These are phyloP conservation scores for Neurospora africana DNA, from an alignment of 495 filamentous ascomycete genomes.

Conservation along the genomic window DNA sequence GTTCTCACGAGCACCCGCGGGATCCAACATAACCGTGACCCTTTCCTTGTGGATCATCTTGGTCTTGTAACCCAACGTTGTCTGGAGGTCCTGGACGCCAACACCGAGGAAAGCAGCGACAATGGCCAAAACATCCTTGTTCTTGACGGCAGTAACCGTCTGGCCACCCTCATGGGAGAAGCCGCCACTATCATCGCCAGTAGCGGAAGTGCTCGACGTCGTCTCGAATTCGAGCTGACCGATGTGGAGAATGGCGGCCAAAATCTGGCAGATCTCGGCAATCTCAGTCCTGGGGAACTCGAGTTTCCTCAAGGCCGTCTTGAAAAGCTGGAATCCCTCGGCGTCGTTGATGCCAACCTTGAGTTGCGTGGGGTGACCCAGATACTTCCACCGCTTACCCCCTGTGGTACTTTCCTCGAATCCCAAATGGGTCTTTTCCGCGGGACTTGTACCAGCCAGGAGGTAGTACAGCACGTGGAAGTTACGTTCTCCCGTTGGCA, in stretches of 20 bases:
- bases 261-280: conserved; percentile 88
- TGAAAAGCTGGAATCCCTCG: conserved; percentile 95
- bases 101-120: conserved; percentile 90
- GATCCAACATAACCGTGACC: conserved; percentile 95
- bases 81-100: conserved; percentile 66
- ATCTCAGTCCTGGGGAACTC: conserved; percentile 91
- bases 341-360: conserved; percentile 94
- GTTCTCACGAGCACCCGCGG: conserved; percentile 76
- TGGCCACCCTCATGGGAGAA: conserved; percentile 93
- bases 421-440: conserved; percentile 82
- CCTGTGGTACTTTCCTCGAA: conserved; percentile 53
- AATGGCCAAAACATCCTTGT: conserved; percentile 78
- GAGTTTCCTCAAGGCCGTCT: conserved; percentile 84
- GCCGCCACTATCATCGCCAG: conserved; percentile 84
- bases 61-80: conserved; percentile 83
- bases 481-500: conserved; percentile 90
- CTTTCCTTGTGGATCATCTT: conserved; percentile 91
- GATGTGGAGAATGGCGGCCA: conserved; percentile 87
- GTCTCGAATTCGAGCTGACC: conserved; percentile 88
- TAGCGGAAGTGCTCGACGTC: conserved; percentile 62
- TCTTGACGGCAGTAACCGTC: conserved; percentile 73
- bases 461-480: conserved; percentile 96
- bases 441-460: conserved; percentile 77
- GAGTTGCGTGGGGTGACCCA: conserved; percentile 91
- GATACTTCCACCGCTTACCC: conserved; percentile 83